Evolutionary conservation across 78 protist genomes (phyloP).

Genomic region (Dictyostelium brefeldianum): DNA sequence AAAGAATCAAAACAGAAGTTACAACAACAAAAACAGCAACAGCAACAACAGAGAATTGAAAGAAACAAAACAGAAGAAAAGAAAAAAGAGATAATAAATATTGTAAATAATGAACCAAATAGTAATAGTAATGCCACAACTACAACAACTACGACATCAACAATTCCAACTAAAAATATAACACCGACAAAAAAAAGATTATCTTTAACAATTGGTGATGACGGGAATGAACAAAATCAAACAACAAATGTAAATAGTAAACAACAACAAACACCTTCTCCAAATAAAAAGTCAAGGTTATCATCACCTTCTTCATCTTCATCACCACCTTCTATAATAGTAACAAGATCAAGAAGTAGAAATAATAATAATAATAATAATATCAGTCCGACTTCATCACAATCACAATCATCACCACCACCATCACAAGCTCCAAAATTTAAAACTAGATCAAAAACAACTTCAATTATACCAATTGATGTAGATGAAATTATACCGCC

Average conservation of each 20-base stretch:
- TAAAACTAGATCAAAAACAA: not conserved
- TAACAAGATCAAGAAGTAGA: not conserved
- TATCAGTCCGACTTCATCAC: not conserved
- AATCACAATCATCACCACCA: not conserved
- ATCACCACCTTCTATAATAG: not conserved
- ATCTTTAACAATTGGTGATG: not conserved
- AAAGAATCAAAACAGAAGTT: not conserved
- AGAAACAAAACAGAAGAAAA: not conserved
- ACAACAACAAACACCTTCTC: not conserved
- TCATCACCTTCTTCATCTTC: not conserved
- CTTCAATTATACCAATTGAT: not conserved
- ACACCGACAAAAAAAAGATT: not conserved
- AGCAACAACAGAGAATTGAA: not conserved
- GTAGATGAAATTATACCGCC: not conserved
- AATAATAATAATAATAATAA: not conserved
- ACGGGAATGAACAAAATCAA: not conserved
- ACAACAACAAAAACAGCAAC: not conserved
- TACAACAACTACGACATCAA: not conserved
- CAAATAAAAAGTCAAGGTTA: not conserved
- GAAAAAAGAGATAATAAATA: not conserved
- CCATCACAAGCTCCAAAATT: not conserved
- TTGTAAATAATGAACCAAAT: not conserved
- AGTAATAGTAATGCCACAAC: not conserved
- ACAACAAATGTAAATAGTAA: not conserved
- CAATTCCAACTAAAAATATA: no score